Evolutionary conservation across 1,139 yeast species (phyloP), one percentile per base, ranked within the genome.

Genomic region (Blastobotrys proliferans): DNA sequence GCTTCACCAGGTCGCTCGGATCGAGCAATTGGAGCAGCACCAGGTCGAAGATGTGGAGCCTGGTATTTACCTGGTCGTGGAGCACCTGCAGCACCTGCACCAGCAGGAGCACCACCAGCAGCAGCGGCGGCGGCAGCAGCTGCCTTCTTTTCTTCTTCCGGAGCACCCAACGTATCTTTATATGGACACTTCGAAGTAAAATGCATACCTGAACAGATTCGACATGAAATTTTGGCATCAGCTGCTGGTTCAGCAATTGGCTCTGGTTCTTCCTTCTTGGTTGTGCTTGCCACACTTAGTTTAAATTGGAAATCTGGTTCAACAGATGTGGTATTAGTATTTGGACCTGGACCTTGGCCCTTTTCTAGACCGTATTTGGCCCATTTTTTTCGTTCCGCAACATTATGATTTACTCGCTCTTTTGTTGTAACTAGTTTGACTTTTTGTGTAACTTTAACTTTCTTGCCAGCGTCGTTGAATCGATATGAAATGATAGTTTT

Each of bases 151-250:
- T 67, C 63, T 35, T 63, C 62, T 35, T 67, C 64, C 32, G 70
- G 65, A 35, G 74, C 73, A 30, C 90, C 94, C 66, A 92, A 73
- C 34, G 94, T 84, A 58, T 84, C 95, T 70, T 85, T 90, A 76
- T 81, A 87, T 53, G 98, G 98, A 83, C 99, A 92, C 70, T 84
- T 82, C 63, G 90, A 72, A 32, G 97, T 85, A 77, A 82, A 87
- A 75, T 92, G 99, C 55, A 81, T 84, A 61, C 96, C 97, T 52
- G 83, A 83, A 83, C 99, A 92, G 47, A 77, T 72, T 77, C 97
- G 85, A 79, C 98, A 92, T 60, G 70, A 72, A 58, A 83, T 69
- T 46, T 67, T 67, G 40, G 74, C 66, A 38, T 70, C 72, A 54
- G 69, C 68, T 53, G 45, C 49, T 77, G 72, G 54, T 61, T 64